Percentiles rank a stretch among this genome's conserved stretches.
These are phyloP conservation scores for Boletus rufocinnamomeus DNA, from an alignment of 768 basidiomycete species.

Conservation along the genomic window DNA sequence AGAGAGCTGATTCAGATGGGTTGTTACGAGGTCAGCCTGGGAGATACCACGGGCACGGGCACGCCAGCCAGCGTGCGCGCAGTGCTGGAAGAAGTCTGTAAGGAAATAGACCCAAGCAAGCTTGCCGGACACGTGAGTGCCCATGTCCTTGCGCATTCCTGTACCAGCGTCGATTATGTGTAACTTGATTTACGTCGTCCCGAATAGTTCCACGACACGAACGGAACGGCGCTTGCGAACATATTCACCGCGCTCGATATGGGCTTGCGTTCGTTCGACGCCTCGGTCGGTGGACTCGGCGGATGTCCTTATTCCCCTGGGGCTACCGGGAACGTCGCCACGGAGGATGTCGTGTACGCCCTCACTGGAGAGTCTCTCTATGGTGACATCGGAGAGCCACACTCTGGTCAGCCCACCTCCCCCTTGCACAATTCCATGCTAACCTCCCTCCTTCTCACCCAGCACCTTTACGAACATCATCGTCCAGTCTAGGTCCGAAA, in stretches of 20 bases:
- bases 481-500: constrained; percentile 11
- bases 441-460: not conserved
- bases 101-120: constrained; percentile 56
- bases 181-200: not conserved
- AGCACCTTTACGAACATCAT: not conserved
- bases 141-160: constrained; percentile 30
- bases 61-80: constrained; percentile 66
- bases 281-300: constrained; percentile 86
- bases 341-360: constrained; percentile 89
- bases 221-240: constrained; percentile 79
- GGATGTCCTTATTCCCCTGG: constrained; percentile 97
- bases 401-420: constrained; percentile 18
- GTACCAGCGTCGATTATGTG: not conserved
- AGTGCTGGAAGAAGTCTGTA: constrained; percentile 72
- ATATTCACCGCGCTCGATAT: constrained; percentile 67
- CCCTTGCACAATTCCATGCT: not conserved
- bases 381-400: constrained; percentile 44
- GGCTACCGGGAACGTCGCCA: constrained; percentile 93
- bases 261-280: constrained; percentile 81
- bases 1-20: constrained; percentile 82
- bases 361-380: constrained; percentile 63
- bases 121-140: constrained; percentile 63
- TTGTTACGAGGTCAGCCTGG: constrained; percentile 90
- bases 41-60: constrained; percentile 90
- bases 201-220: constrained; percentile 85